Evolutionary conservation across 2,329 filamentous ascomycete genomes (phyloP).

Genomic region (Hypoxylon sp.): DNA sequence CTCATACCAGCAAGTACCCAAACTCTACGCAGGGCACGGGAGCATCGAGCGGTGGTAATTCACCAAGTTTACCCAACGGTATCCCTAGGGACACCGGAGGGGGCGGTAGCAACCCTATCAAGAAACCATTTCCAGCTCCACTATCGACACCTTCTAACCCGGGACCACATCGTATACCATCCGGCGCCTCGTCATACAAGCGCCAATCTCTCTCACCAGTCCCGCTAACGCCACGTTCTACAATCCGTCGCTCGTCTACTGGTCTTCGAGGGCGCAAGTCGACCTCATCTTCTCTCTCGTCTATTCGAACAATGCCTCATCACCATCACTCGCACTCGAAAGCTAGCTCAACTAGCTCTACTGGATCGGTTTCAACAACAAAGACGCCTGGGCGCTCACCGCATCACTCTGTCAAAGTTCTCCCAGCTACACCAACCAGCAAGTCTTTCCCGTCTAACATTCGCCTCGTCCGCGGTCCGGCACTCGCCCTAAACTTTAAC

Average conservation of each 20-base stretch:
- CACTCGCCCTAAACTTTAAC: conserved; percentile 69
- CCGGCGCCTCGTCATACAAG: conserved; percentile 66
- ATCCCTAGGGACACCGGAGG: conserved; percentile 57
- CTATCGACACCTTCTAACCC: conserved; percentile 51
- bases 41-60: conserved; percentile 63
- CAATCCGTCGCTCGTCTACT: conserved; percentile 84
- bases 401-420: conserved; percentile 93
- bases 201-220: conserved; percentile 88
- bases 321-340: conserved; percentile 92
- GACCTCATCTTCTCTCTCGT: conserved; percentile 94
- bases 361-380: conserved; percentile 78
- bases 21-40: conserved; percentile 57
- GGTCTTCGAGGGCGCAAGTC: conserved; percentile 94
- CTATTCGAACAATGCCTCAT: conserved; percentile 88
- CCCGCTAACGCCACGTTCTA: conserved; percentile 89
- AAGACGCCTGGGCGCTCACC: conserved; percentile 82
- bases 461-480: conserved; percentile 78
- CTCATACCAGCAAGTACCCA: conserved; percentile 73
- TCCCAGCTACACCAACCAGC: conserved; percentile 87
- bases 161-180: conserved; percentile 53
- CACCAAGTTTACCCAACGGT: conserved; percentile 68
- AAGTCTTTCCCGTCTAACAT: conserved; percentile 87
- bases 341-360: conserved; percentile 91
- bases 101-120: conserved; percentile 42
- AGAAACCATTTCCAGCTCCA: conserved; percentile 51